A percentile compares a stretch with the other conserved stretches of the same genome.
These are phyloP conservation scores for Asterella californica DNA, from an alignment of 225 moss, liverwort and hornwort species.

Conservation along the genomic window DNA sequence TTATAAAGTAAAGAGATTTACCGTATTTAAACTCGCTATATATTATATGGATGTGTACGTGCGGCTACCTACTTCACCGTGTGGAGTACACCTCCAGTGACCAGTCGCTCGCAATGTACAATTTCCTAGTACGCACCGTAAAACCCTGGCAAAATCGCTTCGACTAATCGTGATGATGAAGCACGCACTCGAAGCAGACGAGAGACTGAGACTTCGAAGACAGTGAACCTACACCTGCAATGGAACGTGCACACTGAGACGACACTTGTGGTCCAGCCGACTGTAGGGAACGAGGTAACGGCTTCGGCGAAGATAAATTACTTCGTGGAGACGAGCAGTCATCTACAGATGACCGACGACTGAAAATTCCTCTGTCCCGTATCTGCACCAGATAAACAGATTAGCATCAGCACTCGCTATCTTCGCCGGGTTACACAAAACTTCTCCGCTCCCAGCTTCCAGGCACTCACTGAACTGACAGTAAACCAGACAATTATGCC, in stretches of 20 bases:
- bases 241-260: not conserved
- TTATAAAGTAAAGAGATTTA: no score
- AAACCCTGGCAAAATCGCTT: not conserved
- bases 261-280: not conserved
- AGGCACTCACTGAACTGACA: not conserved
- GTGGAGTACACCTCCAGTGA: not conserved
- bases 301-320: slow-evolving; percentile 1
- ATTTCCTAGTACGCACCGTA: not conserved
- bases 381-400: not conserved
- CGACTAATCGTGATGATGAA: slow-evolving; percentile 15
- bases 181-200: slow-evolving; percentile 17
- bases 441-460: not conserved
- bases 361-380: slow-evolving; percentile 13
- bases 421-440: not conserved
- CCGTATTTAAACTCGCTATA: no score
- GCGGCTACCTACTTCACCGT: no score
- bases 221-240: slow-evolving; percentile 13
- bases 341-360: not conserved
- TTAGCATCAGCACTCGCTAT: not conserved
- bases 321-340: slow-evolving; percentile 12
- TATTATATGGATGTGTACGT: no score
- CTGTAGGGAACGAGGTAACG: not conserved
- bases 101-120: not conserved
- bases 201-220: slow-evolving; percentile 20
- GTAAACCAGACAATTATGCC: not conserved